Evolutionary conservation across 345 rosid genomes (phyloP), one percentile per base, ranked within the genome.

Genomic region (Populus euphratica): DNA sequence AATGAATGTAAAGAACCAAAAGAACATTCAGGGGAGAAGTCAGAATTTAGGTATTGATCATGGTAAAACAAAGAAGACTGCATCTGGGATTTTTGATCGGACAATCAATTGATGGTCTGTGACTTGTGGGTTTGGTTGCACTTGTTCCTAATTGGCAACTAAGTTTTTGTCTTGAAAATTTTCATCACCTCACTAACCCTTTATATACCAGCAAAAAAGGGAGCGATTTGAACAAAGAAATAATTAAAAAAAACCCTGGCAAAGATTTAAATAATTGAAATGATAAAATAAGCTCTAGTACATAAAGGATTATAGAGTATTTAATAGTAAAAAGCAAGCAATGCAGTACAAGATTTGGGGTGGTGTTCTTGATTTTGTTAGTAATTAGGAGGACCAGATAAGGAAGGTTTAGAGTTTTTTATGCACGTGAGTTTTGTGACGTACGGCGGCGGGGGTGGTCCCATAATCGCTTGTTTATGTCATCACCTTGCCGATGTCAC

Each of bases 391-490:
- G 50, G 50, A 13, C 54, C 54, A 5, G 6, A 49, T 14, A 0
- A 43, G 36, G 61, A 71, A 8, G 62, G 31, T 1, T 59, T 12
- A 0, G 73, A n/a, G 33, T 16, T 25, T 13, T 71, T 23, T 47
- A 27, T 8, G 6, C 86, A 86, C 85, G 83, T 79, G 85, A 69
- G 73, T 75, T 75, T 67, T 18, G 70, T 83, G 86, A 86, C 86
- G 88, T 59, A 81, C 77, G 86, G 85, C 85, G 79, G 85, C 86
- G 67, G 47, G 56, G 16, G 72, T 52, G 75, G 80, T 25, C 83
- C 85, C 69, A 74, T 2, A 31, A 35, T 61, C 5, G 25, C 33
- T 4, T 27, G 21, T 69, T 16, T 16, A 16, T 0, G 2, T 27
- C 69, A 44, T 61, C 79, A 41, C 21, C 27, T 6, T 25, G 14